phyloP scores from a whole-genome alignment of 805 yeast species.

The Starmerella bombicola region DNA sequence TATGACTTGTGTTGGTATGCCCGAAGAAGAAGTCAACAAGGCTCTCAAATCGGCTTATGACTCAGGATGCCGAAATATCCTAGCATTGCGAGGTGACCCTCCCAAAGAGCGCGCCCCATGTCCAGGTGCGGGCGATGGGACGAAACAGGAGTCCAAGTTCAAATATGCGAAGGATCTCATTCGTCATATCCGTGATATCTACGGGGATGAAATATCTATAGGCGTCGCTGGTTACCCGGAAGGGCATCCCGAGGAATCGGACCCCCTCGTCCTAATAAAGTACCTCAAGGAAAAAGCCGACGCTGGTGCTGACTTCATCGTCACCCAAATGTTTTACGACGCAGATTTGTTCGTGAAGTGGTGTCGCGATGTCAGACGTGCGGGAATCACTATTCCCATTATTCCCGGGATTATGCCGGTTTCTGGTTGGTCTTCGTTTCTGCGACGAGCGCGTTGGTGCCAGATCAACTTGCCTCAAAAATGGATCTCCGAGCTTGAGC shows the following conservation, averaged over 20 bases:
- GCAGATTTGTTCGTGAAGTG: constrained; percentile 72
- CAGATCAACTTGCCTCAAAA: constrained; percentile 65
- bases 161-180: constrained; percentile 80
- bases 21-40: constrained; percentile 60
- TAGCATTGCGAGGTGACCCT: constrained; percentile 93
- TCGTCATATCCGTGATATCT: constrained; percentile 54
- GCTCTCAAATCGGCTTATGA: constrained; percentile 76
- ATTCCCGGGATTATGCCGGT: constrained; percentile 99
- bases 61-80: constrained; percentile 88
- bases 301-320: constrained; percentile 84
- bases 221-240: constrained; percentile 98
- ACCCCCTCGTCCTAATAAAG: constrained; percentile 39
- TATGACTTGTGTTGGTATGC: constrained; percentile 93
- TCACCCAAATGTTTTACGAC: constrained; percentile 96
- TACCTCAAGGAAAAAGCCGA: constrained; percentile 80
- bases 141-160: constrained; percentile 38
- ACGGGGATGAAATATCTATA: constrained; percentile 82
- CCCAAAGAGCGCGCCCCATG: constrained; percentile 53
- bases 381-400: constrained; percentile 72
- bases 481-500: constrained; percentile 58
- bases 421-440: constrained; percentile 82
- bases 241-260: constrained; percentile 83
- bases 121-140: constrained; percentile 30
- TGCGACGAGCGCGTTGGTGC: constrained; percentile 93
- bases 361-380: constrained; percentile 57